Evolutionary conservation across 768 basidiomycete genomes (phyloP).

Genomic region (Cystoderma amianthinum): DNA sequence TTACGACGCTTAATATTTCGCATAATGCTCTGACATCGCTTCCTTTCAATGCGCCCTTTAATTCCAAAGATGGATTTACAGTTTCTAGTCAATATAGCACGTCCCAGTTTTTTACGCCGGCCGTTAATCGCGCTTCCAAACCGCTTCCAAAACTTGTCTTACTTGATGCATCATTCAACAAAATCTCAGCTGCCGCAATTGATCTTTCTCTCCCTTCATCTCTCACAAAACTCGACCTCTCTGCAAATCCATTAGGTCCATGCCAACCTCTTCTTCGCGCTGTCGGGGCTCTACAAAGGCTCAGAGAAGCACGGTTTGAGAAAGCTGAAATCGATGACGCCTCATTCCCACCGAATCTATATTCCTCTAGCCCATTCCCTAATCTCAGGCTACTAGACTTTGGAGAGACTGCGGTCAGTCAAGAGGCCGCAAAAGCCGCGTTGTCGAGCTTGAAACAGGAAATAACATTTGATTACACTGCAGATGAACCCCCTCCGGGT

Average conservation of each 20-base stretch:
- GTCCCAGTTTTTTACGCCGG: slow-evolving; percentile 61
- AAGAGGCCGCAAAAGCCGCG: slow-evolving; percentile 34
- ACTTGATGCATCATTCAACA: slow-evolving; percentile 65
- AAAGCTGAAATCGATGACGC: slow-evolving; percentile 55
- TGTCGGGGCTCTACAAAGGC: slow-evolving; percentile 36
- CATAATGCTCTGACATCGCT: slow-evolving; percentile 59
- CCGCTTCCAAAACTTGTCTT: slow-evolving; percentile 62
- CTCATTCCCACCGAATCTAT: slow-evolving; percentile 39
- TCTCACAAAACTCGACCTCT: slow-evolving; percentile 55
- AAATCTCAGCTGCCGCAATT: slow-evolving; percentile 47
- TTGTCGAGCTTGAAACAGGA: slow-evolving; percentile 42
- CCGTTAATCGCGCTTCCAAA: slow-evolving; percentile 50
- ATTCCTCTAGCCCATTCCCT: slow-evolving; percentile 37
- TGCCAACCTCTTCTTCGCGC: slow-evolving; percentile 35
- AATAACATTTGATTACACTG: slow-evolving; percentile 47
- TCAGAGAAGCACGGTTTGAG: slow-evolving; percentile 54
- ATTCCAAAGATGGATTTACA: slow-evolving; percentile 13
- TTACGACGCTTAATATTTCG: slow-evolving; percentile 62
- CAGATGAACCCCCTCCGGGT: slow-evolving; percentile 46
- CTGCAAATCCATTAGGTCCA: slow-evolving; percentile 57
- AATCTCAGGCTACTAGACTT: slow-evolving; percentile 54
- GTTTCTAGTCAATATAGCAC: slow-evolving; percentile 28
- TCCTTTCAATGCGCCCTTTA: slow-evolving; percentile 58
- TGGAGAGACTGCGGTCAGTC: slow-evolving; percentile 54
- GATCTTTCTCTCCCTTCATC: slow-evolving; percentile 46